These are phyloP conservation scores for Spiromyces aspiralis DNA, from an alignment of 371 early-diverging fungal genomes.

Conservation along the genomic window DNA sequence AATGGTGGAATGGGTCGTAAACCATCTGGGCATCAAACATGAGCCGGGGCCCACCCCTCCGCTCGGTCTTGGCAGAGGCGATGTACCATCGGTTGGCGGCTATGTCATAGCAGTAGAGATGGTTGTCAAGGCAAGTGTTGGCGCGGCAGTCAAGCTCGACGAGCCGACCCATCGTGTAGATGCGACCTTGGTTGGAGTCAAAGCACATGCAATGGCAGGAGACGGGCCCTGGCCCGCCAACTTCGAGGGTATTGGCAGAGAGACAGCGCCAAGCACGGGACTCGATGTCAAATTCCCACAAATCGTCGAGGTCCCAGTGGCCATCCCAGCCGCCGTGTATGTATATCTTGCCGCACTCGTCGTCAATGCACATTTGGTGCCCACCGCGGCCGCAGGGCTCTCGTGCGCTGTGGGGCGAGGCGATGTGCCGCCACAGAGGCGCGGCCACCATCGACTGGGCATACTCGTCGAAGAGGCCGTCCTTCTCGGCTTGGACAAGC, in stretches of 20 bases:
- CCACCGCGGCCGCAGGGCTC: slow-evolving; percentile 55
- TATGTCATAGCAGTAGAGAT: slow-evolving; percentile 79
- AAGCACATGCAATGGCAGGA: slow-evolving; percentile 88
- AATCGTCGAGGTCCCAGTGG: slow-evolving; percentile 63
- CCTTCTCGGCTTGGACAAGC: slow-evolving; percentile 35
- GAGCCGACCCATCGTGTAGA: slow-evolving; percentile 78
- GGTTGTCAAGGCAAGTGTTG: slow-evolving; percentile 45
- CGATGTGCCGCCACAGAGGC: slow-evolving; percentile 44
- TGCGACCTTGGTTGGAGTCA: slow-evolving; percentile 48
- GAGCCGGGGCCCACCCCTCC: slow-evolving; percentile 70
- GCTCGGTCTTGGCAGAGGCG: slow-evolving; percentile 57
- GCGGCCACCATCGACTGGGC: slow-evolving; percentile 44
- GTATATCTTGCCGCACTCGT: slow-evolving; percentile 53
- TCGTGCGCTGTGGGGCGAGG: neutral
- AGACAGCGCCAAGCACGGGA: slow-evolving; percentile 52
- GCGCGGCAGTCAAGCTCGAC: slow-evolving; percentile 52
- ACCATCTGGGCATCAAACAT: slow-evolving; percentile 93
- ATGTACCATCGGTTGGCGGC: slow-evolving; percentile 47
- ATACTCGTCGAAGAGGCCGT: slow-evolving; percentile 51
- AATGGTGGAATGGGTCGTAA: slow-evolving; percentile 48
- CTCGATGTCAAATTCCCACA: slow-evolving; percentile 65
- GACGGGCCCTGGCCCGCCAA: slow-evolving; percentile 75
- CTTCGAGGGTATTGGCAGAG: slow-evolving; percentile 47
- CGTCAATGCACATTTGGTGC: slow-evolving; percentile 92
- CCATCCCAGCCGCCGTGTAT: slow-evolving; percentile 97